Evolutionary conservation across 805 yeast species (phyloP).

Genomic region (Ogataea philodendri): DNA sequence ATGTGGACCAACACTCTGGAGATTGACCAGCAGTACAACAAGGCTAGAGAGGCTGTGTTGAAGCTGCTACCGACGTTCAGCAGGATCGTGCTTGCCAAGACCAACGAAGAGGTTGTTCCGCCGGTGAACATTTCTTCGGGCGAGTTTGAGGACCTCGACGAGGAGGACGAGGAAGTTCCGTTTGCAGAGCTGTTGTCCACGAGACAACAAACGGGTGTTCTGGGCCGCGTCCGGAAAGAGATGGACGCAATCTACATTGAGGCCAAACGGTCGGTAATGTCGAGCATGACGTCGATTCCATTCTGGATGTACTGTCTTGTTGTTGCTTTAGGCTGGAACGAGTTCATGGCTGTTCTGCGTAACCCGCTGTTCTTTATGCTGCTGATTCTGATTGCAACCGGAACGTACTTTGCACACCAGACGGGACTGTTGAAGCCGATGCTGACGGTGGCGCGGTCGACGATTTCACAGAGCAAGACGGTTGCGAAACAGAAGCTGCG

Average conservation of each 20-base stretch:
- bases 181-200: constrained; percentile 60
- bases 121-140: constrained; percentile 45
- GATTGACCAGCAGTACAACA: constrained; percentile 61
- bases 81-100: constrained; percentile 47
- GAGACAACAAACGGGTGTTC: constrained; percentile 54
- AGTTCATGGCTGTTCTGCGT: constrained; percentile 80
- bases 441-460: constrained; percentile 52
- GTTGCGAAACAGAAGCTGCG: constrained; percentile 61
- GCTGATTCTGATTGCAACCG: constrained; percentile 55
- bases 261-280: constrained; percentile 82
- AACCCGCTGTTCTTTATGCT: constrained; percentile 81
- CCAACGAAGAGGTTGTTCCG: constrained; percentile 58
- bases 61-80: constrained; percentile 58
- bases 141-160: constrained; percentile 35
- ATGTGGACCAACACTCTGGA: constrained; percentile 75
- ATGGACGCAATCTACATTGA: constrained; percentile 80
- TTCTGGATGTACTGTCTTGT: constrained; percentile 73
- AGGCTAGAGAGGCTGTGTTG: constrained; percentile 59
- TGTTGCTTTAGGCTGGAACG: constrained; percentile 89
- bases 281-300: constrained; percentile 78
- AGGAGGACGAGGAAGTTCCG: constrained; percentile 37
- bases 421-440: constrained; percentile 79
- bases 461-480: constrained; percentile 52
- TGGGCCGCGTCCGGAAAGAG: constrained; percentile 63
- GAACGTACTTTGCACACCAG: constrained; percentile 62